These are phyloP conservation scores for Pythium sp. DNA, from an alignment of 352 stramenopile species.

Conservation along the genomic window DNA sequence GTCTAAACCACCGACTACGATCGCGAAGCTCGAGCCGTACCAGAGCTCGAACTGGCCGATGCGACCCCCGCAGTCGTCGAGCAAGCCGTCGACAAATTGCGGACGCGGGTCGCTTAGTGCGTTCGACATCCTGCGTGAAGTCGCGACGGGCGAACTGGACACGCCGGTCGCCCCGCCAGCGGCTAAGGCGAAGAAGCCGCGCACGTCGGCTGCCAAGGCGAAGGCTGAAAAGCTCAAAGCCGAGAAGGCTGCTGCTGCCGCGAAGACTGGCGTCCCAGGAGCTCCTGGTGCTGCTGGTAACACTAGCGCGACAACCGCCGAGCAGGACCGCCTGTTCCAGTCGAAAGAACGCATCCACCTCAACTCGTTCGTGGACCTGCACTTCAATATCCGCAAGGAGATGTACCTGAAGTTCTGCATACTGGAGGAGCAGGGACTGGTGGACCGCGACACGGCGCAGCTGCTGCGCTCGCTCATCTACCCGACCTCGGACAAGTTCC, in stretches of 20 bases:
- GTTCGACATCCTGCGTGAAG: constrained; percentile 81
- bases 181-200: constrained; percentile 28
- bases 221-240: constrained; percentile 11
- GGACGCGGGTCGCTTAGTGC: constrained; percentile 47
- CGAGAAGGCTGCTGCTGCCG: constrained; percentile 14
- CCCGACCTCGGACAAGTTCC: constrained; percentile 76
- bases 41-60: constrained; percentile 27
- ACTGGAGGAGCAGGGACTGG: constrained; percentile 69
- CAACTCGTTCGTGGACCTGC: constrained; percentile 79
- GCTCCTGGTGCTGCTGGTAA: constrained; percentile 15
- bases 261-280: constrained; percentile 16
- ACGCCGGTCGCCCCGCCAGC: constrained; percentile 16
- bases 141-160: constrained; percentile 58
- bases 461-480: constrained; percentile 77
- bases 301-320: constrained; percentile 13
- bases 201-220: constrained; percentile 6
- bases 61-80: constrained; percentile 11
- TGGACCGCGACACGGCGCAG: constrained; percentile 69
- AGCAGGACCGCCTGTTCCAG: constrained; percentile 28
- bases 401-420: constrained; percentile 84
- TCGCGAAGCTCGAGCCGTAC: constrained; percentile 17
- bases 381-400: constrained; percentile 85
- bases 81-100: not conserved
- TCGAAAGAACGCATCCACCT: constrained; percentile 57
- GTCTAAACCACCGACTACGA: not conserved